Base-by-base conservation (phyloP, 352 stramenopile genomes). In the Phytopythium chamaehyphon region DNA sequence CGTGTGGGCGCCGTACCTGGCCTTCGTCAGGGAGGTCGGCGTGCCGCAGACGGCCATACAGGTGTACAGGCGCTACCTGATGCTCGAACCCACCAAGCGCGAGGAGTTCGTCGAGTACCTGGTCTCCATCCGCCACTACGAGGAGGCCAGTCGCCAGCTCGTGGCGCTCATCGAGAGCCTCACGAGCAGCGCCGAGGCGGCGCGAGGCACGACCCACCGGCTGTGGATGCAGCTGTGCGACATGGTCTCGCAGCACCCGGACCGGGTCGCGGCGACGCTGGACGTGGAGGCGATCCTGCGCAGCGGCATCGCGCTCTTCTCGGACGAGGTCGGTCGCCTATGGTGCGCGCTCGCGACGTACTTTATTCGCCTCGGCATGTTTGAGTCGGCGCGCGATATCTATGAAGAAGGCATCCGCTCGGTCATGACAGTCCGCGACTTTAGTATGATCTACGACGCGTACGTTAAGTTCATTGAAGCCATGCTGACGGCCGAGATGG, bases 401-500 rank as follows among this genome's bases (percentile, higher is more conserved):
- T 99, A 99, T 59, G 96, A 99, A 71, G 84, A 94, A 59, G 86
- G 89, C 10, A 76, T 90, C 24, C 62, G 71, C 18, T 82, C 73
- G 0, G 81, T 92, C 12, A 40, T 89, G 44, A 92, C 79, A 0
- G 82, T 93, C 39, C 89, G 96, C 10, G 98, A 99, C 76, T 99
- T 99, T 60, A 98, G 89, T 57, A 90, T 99, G 66, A 88, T 99
- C 23, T 99, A 99, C 54, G 97, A 99, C 69, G 93, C 96, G 2
- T 99, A 99, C 66, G 78, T 97, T 19, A 92, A 98, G 71, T 99
- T 99, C 69, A 93, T 99, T 71, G 96, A 99, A 71, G 91, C 85
- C 19, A 90, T 99, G 60, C 73, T 99, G 15, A 97, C 90, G 12
- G 94, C 95, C 14, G 95, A 98, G 62, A 98, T 99, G 88, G 82